Evolutionary conservation across 192 early-diverging fungal species (phyloP), one percentile per base, ranked within the genome.

Genomic region (Podila clonocystis): DNA sequence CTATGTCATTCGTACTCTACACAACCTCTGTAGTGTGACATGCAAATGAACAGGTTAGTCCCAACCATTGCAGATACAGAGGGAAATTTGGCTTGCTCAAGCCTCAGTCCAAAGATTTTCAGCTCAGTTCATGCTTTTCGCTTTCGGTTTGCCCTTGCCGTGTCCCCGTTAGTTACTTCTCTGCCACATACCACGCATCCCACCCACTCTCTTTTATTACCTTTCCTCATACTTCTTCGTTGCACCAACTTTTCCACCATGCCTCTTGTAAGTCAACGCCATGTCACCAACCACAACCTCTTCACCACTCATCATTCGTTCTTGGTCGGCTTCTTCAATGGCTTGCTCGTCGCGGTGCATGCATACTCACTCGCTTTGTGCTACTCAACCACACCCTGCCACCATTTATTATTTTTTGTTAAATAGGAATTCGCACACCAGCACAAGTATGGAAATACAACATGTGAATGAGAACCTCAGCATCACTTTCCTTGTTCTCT

Each of bases 341-440:
- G 8, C 12, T 52, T 52, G 50, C 50, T 52, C 22, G 13, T 20
- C 22, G 19, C 29, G 33, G 28, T 30, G 26, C 26, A 19, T 26
- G 59, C 20, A 20, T 17, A 19, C 59, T 61, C 29, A 19, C 59
- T 61, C 29, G 12, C 30, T 61, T 20, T 67, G n/a, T 55, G n/a
- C 55, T 29, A 28, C 50, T 26, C 20, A 20, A 50, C 48, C n/a
- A 13, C 33, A 52, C n/a, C 52, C 52, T 55, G 22, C 52, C 19
- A 55, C 24, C n/a, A n/a, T 55, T n/a, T 26, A 3, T 52, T 55
- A 20, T 9, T 5, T 55, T 55, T 22, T 26, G n/a, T 52, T 17
- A 20, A 57, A 50, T 70, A 89, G 88, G 88, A 89, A 84, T 85
- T 82, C 73, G 88, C 88, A 52, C 74, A 87, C 45, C 88, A 89